A percentile compares a stretch with the other conserved stretches of the same genome.
These are phyloP conservation scores for Solanum chacoense DNA, from an alignment of 305 asterid genomes.

Conservation along the genomic window DNA sequence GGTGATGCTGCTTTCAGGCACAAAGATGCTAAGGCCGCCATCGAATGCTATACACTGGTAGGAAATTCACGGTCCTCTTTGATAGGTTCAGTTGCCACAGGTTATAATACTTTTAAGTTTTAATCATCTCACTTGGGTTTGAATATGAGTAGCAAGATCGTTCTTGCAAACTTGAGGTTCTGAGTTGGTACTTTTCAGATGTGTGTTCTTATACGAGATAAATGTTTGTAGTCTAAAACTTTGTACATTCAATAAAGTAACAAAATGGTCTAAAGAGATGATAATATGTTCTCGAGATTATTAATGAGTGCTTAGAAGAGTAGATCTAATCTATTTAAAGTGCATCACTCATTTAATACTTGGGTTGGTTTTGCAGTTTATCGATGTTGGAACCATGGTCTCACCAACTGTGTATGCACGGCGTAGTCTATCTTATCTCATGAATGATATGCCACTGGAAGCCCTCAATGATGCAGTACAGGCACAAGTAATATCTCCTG, in stretches of 20 bases:
- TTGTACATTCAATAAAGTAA: background rate
- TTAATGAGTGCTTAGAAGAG: background rate
- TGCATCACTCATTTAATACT: background rate
- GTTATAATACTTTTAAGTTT: background rate
- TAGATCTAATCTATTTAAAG: background rate
- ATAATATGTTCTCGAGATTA: background rate
- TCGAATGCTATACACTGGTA: slow-evolving; percentile 76
- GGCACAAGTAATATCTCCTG: slow-evolving; percentile 88
- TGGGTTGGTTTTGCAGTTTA: slow-evolving; percentile 46
- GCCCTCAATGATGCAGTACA: slow-evolving; percentile 88
- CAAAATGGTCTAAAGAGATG: background rate
- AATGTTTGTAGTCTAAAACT: background rate
- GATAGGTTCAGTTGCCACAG: background rate
- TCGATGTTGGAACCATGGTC: slow-evolving; percentile 87
- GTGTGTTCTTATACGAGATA: background rate
- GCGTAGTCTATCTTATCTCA: slow-evolving; percentile 75
- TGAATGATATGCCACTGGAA: slow-evolving; percentile 69
- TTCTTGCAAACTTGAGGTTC: background rate
- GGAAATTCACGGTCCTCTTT: background rate
- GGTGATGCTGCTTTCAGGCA: slow-evolving; percentile 84
- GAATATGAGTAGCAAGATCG: background rate
- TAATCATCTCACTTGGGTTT: background rate
- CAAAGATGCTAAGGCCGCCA: slow-evolving; percentile 62
- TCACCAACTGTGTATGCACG: slow-evolving; percentile 90
- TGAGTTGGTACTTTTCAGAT: background rate